phyloP scores from a whole-genome alignment of 768 basidiomycete genomes.

The Solioccasus polychromus region DNA sequence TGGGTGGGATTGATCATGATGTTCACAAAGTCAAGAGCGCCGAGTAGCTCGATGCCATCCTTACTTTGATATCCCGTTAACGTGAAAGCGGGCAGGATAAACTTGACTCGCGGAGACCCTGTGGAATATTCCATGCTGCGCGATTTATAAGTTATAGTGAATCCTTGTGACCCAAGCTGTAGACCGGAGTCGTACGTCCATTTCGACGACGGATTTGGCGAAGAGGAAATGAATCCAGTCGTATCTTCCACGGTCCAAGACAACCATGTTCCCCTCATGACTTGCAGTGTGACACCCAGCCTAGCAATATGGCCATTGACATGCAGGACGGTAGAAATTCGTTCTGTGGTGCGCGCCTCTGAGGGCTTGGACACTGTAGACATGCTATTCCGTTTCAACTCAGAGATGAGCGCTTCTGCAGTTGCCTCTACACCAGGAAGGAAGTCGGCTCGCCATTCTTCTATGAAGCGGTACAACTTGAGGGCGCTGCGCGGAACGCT shows the following conservation, averaged over 20 bases:
- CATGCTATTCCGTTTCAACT: constrained; percentile 47
- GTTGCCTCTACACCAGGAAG: constrained; percentile 72
- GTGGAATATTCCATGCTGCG: constrained; percentile 32
- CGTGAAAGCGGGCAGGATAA: constrained; percentile 64
- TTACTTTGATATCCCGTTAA: constrained; percentile 57
- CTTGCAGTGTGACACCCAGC: constrained; percentile 64
- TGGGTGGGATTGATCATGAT: constrained; percentile 77
- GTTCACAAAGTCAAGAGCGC: constrained; percentile 65
- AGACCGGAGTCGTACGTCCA: constrained; percentile 54
- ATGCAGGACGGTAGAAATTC: constrained; percentile 34
- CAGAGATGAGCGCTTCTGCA: constrained; percentile 60
- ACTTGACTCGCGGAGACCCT: constrained; percentile 51
- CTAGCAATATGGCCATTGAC: constrained; percentile 51
- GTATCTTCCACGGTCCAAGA: constrained; percentile 64
- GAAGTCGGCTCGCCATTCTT: constrained; percentile 81
- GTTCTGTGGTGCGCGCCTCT: constrained; percentile 16
- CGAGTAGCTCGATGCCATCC: constrained; percentile 47
- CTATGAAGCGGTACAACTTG: constrained; percentile 71
- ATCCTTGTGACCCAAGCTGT: constrained; percentile 57
- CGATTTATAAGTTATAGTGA: constrained; percentile 55
- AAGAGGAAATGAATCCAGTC: constrained; percentile 45
- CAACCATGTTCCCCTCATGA: constrained; percentile 88
- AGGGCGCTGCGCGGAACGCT: constrained; percentile 80
- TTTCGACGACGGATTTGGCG: constrained; percentile 31
- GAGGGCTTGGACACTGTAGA: constrained; percentile 32